phyloP scores from a whole-genome alignment of 306 rosid genomes.

The Gillenia trifoliata region DNA sequence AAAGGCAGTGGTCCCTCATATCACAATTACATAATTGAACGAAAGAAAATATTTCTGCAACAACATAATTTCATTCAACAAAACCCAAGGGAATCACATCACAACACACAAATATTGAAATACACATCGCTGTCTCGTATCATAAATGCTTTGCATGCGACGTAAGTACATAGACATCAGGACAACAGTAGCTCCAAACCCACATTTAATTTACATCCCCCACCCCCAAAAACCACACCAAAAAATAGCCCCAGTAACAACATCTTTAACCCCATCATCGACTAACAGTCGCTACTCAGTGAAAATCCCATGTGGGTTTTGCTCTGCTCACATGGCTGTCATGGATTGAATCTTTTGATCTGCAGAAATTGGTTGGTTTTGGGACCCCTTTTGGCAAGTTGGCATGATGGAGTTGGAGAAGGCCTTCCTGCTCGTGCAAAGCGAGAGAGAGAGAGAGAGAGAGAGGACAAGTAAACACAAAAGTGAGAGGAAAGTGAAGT shows the following conservation, averaged over 20 bases:
- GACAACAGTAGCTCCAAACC: conserved; percentile 52
- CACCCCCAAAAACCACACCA: conserved; percentile 27
- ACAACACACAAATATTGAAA: conserved; percentile 1
- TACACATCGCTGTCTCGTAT: conserved; percentile 45
- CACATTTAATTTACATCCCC: conserved; percentile 36
- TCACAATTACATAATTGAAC: conserved; percentile 10
- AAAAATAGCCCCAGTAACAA: background rate
- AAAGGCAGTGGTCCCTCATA: conserved; percentile 41
- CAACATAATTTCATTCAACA: conserved; percentile 8
- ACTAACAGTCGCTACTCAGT: background rate
- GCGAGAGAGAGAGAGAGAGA: conserved; percentile 24
- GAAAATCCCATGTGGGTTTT: background rate
- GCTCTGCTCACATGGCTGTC: background rate
- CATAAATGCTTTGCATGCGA: conserved; percentile 82
- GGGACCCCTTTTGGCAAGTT: conserved; percentile 12
- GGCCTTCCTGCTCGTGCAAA: conserved; percentile 35
- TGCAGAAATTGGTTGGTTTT: background rate
- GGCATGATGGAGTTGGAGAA: conserved; percentile 33
- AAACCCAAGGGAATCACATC: background rate
- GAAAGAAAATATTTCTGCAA: background rate
- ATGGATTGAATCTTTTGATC: background rate
- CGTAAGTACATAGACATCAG: conserved; percentile 44
- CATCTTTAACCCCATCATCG: background rate
- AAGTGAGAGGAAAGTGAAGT: conserved; percentile 24
- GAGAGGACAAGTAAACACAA: conserved; percentile 48